Percentiles rank a stretch among this genome's conserved stretches.
These are phyloP conservation scores for Apiospora rasikravindrae DNA, from an alignment of 2,329 filamentous ascomycete species.

Conservation along the genomic window DNA sequence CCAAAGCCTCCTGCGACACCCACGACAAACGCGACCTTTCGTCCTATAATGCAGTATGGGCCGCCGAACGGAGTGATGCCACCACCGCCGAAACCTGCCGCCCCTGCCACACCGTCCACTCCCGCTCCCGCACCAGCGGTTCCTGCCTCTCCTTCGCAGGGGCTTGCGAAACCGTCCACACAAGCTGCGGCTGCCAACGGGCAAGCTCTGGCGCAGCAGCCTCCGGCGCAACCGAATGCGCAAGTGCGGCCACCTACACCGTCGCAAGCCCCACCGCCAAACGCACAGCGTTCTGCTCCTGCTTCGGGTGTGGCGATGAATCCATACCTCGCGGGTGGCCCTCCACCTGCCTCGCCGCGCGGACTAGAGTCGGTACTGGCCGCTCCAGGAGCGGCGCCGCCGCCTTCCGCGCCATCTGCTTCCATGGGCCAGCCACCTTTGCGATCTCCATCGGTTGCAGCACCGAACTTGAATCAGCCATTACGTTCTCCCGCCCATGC, in stretches of 20 bases:
- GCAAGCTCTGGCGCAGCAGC: slow-evolving; percentile 22
- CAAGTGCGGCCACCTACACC: slow-evolving; percentile 8
- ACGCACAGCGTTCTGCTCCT: slow-evolving; percentile 25
- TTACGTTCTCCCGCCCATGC: slow-evolving; percentile 38
- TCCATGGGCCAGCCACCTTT: slow-evolving; percentile 21
- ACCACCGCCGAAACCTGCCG: slow-evolving; percentile 46
- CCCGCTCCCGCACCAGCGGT: slow-evolving; percentile 7
- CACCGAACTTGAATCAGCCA: slow-evolving; percentile 32
- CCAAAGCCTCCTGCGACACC: slow-evolving; percentile 52
- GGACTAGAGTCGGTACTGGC: slow-evolving; percentile 41
- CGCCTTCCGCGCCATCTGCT: slow-evolving; percentile 27
- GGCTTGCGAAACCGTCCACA: slow-evolving; percentile 48
- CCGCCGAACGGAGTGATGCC: slow-evolving; percentile 68
- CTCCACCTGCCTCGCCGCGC: slow-evolving; percentile 32
- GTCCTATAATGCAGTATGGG: slow-evolving; percentile 69
- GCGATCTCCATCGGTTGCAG: slow-evolving; percentile 26
- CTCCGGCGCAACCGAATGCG: slow-evolving; percentile 18
- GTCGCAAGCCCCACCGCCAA: slow-evolving; percentile 24
- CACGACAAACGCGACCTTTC: slow-evolving; percentile 43
- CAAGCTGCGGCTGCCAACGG: slow-evolving; percentile 40
- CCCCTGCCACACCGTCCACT: slow-evolving; percentile 25
- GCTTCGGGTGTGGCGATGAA: slow-evolving; percentile 16
- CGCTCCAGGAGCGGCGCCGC: slow-evolving; percentile 31
- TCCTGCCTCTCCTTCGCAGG: slow-evolving; percentile 25
- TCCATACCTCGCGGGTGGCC: not conserved